Evolutionary conservation across 345 rosid genomes (phyloP).

Genomic region (Abelmoschus esculentus): DNA sequence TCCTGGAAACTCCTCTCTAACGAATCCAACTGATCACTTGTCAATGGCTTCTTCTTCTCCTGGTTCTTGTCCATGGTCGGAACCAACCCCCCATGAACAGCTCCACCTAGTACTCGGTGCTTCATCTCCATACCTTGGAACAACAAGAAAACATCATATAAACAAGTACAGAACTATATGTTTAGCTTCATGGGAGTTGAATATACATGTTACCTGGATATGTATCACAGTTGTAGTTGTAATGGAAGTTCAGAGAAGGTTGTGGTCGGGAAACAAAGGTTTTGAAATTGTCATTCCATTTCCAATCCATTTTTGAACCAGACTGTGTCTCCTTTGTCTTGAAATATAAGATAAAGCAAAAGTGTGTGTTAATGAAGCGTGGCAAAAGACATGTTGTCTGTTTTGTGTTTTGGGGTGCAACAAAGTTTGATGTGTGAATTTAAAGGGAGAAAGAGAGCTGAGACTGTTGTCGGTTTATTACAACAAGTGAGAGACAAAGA

Average conservation of each 20-base stretch:
- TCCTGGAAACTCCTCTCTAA: constrained; percentile 83
- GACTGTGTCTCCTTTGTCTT: not conserved
- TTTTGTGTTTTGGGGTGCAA: constrained; percentile 29
- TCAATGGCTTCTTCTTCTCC: constrained; percentile 64
- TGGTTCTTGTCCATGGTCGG: constrained; percentile 33
- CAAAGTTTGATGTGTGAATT: constrained; percentile 29
- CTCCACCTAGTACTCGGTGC: constrained; percentile 30
- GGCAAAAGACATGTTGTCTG: constrained; percentile 11
- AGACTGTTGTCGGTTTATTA: constrained; percentile 24
- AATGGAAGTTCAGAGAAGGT: constrained; percentile 54
- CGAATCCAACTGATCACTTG: constrained; percentile 54
- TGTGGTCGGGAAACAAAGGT: constrained; percentile 37
- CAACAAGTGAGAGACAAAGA: constrained; percentile 4
- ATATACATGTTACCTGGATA: constrained; percentile 41
- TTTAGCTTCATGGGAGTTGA: no score
- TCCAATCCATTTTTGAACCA: constrained; percentile 50
- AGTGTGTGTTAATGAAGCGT: constrained; percentile 19
- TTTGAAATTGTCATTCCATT: constrained; percentile 15
- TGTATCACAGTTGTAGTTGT: constrained; percentile 48
- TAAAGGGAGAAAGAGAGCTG: constrained; percentile 20
- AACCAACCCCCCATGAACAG: constrained; percentile 21
- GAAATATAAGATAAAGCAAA: constrained; percentile 1
- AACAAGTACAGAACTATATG: no score
- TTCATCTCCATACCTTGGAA: constrained; percentile 26
- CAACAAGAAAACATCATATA: not conserved